Base-by-base conservation (phyloP, 495 filamentous ascomycete genomes). In the Aspergillus steynii region DNA sequence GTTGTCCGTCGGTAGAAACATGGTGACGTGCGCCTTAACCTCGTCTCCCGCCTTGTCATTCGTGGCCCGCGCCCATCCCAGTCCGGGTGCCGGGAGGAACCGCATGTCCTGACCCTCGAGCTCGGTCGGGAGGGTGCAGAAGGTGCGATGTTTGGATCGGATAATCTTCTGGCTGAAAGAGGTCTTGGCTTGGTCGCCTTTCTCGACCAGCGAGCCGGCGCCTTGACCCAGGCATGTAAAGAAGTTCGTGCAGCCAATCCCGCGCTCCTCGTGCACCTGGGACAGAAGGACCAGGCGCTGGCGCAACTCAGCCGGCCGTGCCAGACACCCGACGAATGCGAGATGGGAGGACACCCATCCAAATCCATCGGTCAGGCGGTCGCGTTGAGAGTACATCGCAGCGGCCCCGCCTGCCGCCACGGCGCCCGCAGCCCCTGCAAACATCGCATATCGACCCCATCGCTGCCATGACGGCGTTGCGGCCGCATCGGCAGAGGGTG, bases 321-420 rank as follows among this genome's bases (percentile, higher is more conserved):
- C 87, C 3, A 99, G 82, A 68, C 90, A 94, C 1, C 93, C 93
- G 2, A 98, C 88, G 65, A 99, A 99, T 70, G 93, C 92, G n/a
- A 99, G 86, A 76, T 99, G 96, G 15, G 89, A 92, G 9, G 88
- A 86, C 15, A 90, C 90, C 93, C 93, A 99, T 42, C 72, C 78
- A 76, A 86, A 86, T 0, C 90, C 87, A 26, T 86, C 79, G 0
- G 80, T 83, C 42, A 99, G 81, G 45, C 90, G 85, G 9, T 96
- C 90, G 15, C 90, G 82, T 65, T 93, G 91, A 46, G 91, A 72
- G 72, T 96, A 98, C 14, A 93, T 88, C 1, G 91, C 93, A 5
- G 91, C 92, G 9, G 91, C 92, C 5, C 91, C 90, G n/a, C 90
- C 92, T 0, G 92, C 94, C 0, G 91, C 90, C 0, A 96, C 83